Conservation (phyloP, 2,329 filamentous ascomycete species). For the Xylaria sp. region DNA sequence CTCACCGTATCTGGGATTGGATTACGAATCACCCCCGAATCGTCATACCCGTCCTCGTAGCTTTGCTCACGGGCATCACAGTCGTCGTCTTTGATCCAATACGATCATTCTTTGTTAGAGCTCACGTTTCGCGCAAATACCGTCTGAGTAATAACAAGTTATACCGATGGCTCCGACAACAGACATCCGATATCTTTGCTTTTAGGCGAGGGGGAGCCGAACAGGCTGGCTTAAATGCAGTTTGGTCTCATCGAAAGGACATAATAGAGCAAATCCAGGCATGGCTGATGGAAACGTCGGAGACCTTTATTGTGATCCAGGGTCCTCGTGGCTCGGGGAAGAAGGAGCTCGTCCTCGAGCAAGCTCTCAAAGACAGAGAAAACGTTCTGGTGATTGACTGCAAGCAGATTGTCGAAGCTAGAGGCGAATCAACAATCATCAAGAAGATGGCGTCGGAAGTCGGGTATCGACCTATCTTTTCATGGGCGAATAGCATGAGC, state of each 20-base stretch:
- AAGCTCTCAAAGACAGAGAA: slow-evolving; percentile 78
- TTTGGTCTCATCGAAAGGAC: slow-evolving; percentile 87
- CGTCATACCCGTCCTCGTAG: slow-evolving; percentile 83
- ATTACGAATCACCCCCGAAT: slow-evolving; percentile 85
- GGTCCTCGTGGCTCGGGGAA: slow-evolving; percentile 93
- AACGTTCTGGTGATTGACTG: slow-evolving; percentile 90
- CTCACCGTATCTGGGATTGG: slow-evolving; percentile 88
- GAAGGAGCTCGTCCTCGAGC: slow-evolving; percentile 84
- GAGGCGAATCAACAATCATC: slow-evolving; percentile 88
- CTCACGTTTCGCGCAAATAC: slow-evolving; percentile 82
- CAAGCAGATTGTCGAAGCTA: slow-evolving; percentile 90
- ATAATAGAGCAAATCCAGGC: slow-evolving; percentile 84
- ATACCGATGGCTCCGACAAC: slow-evolving; percentile 83
- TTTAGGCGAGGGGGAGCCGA: slow-evolving; percentile 68
- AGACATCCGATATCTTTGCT: slow-evolving; percentile 72
- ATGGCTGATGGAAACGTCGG: slow-evolving; percentile 87
- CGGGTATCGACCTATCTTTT: slow-evolving; percentile 92
- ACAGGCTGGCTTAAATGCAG: slow-evolving; percentile 76
- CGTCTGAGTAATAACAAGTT: slow-evolving; percentile 77
- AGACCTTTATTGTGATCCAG: slow-evolving; percentile 94
- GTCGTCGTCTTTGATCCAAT: slow-evolving; percentile 95
- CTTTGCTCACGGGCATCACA: slow-evolving; percentile 82
- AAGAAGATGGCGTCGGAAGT: slow-evolving; percentile 82
- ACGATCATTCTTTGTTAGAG: slow-evolving; percentile 89
- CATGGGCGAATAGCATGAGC: slow-evolving; percentile 94